These are phyloP conservation scores for Miscanthus lutarioriparius DNA, from an alignment of 176 grass and related monocot species.

Conservation along the genomic window DNA sequence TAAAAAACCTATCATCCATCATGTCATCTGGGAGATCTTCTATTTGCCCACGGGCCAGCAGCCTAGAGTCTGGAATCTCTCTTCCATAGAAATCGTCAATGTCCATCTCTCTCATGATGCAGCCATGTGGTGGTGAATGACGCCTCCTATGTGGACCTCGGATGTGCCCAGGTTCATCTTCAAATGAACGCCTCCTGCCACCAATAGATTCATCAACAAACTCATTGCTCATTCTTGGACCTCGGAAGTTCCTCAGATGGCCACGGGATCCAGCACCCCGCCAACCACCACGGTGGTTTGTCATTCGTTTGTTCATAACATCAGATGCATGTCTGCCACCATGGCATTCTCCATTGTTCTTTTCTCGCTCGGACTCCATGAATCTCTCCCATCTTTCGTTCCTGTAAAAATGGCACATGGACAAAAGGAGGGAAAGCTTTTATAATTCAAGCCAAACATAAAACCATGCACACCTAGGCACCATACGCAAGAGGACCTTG, in stretches of 20 bases:
- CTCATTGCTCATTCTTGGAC: constrained; percentile 42
- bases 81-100: constrained; percentile 34
- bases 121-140: constrained; percentile 24
- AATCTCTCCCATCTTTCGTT: constrained; percentile 63
- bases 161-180: constrained; percentile 37
- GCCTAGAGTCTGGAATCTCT: constrained; percentile 28
- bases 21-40: constrained; percentile 40
- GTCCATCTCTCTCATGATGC: constrained; percentile 36
- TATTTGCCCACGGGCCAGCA: constrained; percentile 28
- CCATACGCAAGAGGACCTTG: neutral
- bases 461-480: constrained; percentile 9
- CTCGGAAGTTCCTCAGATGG: constrained; percentile 43
- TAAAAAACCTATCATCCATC: constrained; percentile 44
- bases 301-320: constrained; percentile 38
- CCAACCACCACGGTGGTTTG: constrained; percentile 29
- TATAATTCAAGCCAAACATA: constrained; percentile 37
- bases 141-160: constrained; percentile 22
- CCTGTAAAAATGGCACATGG: constrained; percentile 31
- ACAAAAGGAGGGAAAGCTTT: neutral
- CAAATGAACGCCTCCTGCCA: constrained; percentile 32
- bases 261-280: constrained; percentile 17
- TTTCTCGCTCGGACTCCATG: constrained; percentile 46
- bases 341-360: constrained; percentile 29
- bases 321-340: constrained; percentile 31
- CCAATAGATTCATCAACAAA: constrained; percentile 32